A percentile compares a stretch with the other conserved stretches of the same genome.
Evolutionary conservation across 306 rosid species (phyloP).

Genomic region (Comarum palustre): DNA sequence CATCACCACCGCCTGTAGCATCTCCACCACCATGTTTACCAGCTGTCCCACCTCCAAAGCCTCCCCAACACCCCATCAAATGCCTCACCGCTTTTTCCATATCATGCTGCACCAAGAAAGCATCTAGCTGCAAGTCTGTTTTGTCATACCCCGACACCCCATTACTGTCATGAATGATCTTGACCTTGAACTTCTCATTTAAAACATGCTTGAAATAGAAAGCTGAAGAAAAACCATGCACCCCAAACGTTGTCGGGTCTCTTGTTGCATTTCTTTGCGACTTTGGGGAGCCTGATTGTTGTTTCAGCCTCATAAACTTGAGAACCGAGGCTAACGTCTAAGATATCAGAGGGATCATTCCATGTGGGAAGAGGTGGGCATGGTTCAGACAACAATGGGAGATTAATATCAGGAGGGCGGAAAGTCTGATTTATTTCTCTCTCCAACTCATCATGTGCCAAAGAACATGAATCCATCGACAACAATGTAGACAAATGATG

Average conservation of each 20-base stretch:
- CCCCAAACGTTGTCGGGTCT: conserved; percentile 59
- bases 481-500: conserved; percentile 52
- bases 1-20: no score
- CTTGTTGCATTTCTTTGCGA: conserved; percentile 47
- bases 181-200: conserved; percentile 47
- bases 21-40: no score
- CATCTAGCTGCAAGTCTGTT: conserved; percentile 57
- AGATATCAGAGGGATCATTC: conserved; percentile 46
- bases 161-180: conserved; percentile 38
- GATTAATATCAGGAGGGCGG: conserved; percentile 59
- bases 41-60: no score
- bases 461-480: conserved; percentile 58
- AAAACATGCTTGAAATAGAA: conserved; percentile 58
- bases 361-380: conserved; percentile 54
- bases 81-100: no score
- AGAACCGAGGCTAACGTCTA: conserved; percentile 49
- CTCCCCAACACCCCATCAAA: no score
- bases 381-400: conserved; percentile 49
- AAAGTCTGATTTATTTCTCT: conserved; percentile 48
- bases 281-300: conserved; percentile 43
- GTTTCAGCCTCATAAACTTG: conserved; percentile 50
- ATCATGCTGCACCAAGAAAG: conserved; percentile 63
- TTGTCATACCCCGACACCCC: conserved; percentile 52
- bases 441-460: conserved; percentile 52
- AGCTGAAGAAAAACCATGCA: conserved; percentile 61